Evolutionary conservation across 805 yeast species (phyloP).

Genomic region (Martiniozyma abietophila): DNA sequence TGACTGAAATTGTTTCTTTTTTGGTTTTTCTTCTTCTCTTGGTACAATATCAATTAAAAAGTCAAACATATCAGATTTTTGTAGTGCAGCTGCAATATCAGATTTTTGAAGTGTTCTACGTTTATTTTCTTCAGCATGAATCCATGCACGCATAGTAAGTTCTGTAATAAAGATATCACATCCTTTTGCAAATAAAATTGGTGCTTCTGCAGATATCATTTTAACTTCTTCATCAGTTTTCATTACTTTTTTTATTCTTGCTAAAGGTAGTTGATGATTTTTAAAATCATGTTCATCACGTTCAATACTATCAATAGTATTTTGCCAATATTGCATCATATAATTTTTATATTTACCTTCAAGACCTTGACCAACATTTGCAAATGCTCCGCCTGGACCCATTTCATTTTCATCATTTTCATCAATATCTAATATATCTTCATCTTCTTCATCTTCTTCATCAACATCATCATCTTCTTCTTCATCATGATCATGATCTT

Average conservation of each 20-base stretch:
- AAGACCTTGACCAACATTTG: slow-evolving; percentile 90
- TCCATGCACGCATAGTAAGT: slow-evolving; percentile 98
- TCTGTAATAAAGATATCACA: slow-evolving; percentile 97
- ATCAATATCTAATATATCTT: slow-evolving; percentile 21
- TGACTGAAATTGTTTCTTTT: slow-evolving; percentile 18
- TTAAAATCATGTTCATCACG: slow-evolving; percentile 84
- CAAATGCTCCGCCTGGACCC: slow-evolving; percentile 27
- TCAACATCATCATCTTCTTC: slow-evolving; percentile 11
- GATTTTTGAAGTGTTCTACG: slow-evolving; percentile 89
- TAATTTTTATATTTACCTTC: slow-evolving; percentile 71
- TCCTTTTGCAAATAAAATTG: slow-evolving; percentile 93
- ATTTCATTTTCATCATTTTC: slow-evolving; percentile 15
- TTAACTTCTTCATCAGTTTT: slow-evolving; percentile 95
- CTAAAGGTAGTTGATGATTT: slow-evolving; percentile 89
- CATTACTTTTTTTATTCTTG: slow-evolving; percentile 95
- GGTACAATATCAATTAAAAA: slow-evolving; percentile 95
- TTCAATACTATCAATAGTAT: slow-evolving; percentile 84
- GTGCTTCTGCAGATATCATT: slow-evolving; percentile 98
- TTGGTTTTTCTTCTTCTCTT: slow-evolving; percentile 66
- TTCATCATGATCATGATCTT: slow-evolving; percentile 9
- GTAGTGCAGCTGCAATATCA: slow-evolving; percentile 92
- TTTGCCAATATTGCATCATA: slow-evolving; percentile 98
- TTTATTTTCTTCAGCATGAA: slow-evolving; percentile 94
- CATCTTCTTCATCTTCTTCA: slow-evolving; percentile 23
- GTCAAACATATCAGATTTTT: slow-evolving; percentile 95